Evolutionary conservation across 257 asterid genomes (phyloP).

Genomic region (Solanum chilense): DNA sequence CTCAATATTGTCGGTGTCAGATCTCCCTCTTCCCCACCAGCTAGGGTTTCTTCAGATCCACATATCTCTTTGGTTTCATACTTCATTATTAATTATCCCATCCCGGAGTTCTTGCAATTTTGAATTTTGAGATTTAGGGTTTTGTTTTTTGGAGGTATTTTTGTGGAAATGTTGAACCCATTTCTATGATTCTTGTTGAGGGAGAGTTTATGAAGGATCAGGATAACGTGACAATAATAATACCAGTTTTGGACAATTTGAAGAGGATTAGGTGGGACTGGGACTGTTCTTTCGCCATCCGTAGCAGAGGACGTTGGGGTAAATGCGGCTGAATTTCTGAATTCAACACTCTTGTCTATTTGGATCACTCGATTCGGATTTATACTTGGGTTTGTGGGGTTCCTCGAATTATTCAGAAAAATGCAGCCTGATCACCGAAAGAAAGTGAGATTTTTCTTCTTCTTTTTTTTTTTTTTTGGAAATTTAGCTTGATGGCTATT

Average conservation of each 20-base stretch:
- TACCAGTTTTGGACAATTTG: conserved; percentile 21
- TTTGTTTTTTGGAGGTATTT: not conserved
- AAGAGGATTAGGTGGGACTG: conserved; percentile 44
- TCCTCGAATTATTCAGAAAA: conserved; percentile 7
- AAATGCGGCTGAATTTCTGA: conserved; percentile 61
- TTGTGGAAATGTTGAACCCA: conserved; percentile 4
- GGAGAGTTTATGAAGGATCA: conserved; percentile 51
- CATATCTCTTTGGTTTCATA: conserved; percentile 2
- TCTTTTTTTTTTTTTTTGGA: not conserved
- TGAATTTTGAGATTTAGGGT: not conserved
- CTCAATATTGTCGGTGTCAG: conserved; percentile 43
- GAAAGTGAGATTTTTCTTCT: conserved; percentile 42
- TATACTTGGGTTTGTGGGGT: not conserved
- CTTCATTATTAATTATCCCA: not conserved
- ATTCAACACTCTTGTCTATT: conserved; percentile 1
- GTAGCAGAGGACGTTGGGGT: conserved; percentile 73
- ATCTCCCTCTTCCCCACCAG: conserved; percentile 28
- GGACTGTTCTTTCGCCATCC: conserved; percentile 43
- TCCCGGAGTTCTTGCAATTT: not conserved
- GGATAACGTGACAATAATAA: conserved; percentile 4
- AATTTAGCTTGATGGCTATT: not conserved
- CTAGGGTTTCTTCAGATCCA: conserved; percentile 39
- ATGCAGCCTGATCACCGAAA: conserved; percentile 80
- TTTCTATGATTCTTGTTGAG: conserved; percentile 9
- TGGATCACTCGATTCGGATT: not conserved